Evolutionary conservation across 805 yeast species (phyloP).

Genomic region (Groenewaldozyma salmanticensis): DNA sequence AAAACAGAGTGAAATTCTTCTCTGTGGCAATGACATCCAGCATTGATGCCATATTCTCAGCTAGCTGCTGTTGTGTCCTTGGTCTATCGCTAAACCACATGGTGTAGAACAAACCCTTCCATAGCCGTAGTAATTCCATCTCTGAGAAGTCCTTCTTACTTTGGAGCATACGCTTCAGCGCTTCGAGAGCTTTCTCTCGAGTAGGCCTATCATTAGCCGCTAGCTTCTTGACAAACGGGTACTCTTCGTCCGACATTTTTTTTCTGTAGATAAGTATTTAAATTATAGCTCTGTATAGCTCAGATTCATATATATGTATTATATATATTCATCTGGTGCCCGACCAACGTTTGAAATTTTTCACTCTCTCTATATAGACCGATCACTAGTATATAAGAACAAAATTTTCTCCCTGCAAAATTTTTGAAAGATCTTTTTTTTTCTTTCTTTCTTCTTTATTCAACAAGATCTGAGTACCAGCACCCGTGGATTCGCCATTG

Average conservation of each 20-base stretch:
- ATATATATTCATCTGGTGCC: neutral
- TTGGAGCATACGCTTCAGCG: constrained; percentile 49
- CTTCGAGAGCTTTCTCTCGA: constrained; percentile 62
- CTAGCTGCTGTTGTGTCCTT: constrained; percentile 79
- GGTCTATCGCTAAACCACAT: constrained; percentile 98
- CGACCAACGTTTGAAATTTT: constrained; percentile 1
- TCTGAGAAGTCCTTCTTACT: constrained; percentile 32
- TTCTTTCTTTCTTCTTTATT: constrained; percentile 8
- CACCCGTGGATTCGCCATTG: neutral
- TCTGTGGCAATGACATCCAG: constrained; percentile 27
- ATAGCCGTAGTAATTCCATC: constrained; percentile 66
- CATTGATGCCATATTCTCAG: constrained; percentile 56
- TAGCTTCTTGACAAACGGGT: constrained; percentile 61
- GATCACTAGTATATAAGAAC: no score
- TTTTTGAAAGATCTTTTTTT: neutral
- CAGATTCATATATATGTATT: neutral
- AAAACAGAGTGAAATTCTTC: constrained; percentile 40
- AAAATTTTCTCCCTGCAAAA: neutral
- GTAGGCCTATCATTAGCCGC: constrained; percentile 72
- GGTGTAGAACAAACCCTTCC: constrained; percentile 92
- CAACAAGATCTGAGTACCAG: constrained; percentile 13
- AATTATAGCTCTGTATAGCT: neutral
- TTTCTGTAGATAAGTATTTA: constrained; percentile 10
- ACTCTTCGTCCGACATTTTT: constrained; percentile 8
- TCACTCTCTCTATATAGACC: constrained; percentile 1